Base-by-base conservation (phyloP, 2,329 filamentous ascomycete genomes). In the Cordyceps cateniannulata region DNA sequence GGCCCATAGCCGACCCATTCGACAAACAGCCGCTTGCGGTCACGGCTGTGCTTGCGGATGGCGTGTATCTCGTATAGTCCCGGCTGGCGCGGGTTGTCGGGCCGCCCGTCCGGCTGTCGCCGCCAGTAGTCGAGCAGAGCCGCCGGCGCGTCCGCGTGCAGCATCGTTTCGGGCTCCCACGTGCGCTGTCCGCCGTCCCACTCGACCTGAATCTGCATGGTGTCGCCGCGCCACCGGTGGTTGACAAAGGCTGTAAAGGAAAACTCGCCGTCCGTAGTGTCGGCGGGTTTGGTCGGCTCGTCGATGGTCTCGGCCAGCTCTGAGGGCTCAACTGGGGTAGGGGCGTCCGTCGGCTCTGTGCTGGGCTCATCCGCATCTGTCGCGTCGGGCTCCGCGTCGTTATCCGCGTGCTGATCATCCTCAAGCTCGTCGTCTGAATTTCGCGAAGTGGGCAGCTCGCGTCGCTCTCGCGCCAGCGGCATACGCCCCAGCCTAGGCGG, bases 141-240 rank as follows among this genome's bases (percentile, higher is more conserved):
- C 0, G 69, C 57, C 7, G 66, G 71, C 27, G 67, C 68, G 51
- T 76, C 73, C 27, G 65, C 61, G 51, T 76, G 73, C 20, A 76
- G 63, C 40, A 66, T 66, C 9, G 65, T 62, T 56, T 76, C 73
- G 10, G 68, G 66, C 52, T 73, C 71, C 73, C 73, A 76, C 1
- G 72, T 75, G 3, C 52, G 47, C 3, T 68, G 62, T 22, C 70
- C 68, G 2, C 58, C 44, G 7, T 67, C 67, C 73, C 73, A 75
- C 25, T 71, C 63, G 5, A 95, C 68, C 8, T 65, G 57, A 5
- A 75, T 64, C 24, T 74, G 65, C 0, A 75, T 67, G 10, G 65
- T 60, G 55, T 71, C 66, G 7, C 59, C 65, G 0, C 24, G 59
- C 71, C 72, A 73, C 52, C 72, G 71, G 40, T 74, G 62, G 8